A percentile compares a stretch with the other conserved stretches of the same genome.
Conservation (phyloP, 2,329 filamentous ascomycete species). For the Aspergillus carbonarius region DNA sequence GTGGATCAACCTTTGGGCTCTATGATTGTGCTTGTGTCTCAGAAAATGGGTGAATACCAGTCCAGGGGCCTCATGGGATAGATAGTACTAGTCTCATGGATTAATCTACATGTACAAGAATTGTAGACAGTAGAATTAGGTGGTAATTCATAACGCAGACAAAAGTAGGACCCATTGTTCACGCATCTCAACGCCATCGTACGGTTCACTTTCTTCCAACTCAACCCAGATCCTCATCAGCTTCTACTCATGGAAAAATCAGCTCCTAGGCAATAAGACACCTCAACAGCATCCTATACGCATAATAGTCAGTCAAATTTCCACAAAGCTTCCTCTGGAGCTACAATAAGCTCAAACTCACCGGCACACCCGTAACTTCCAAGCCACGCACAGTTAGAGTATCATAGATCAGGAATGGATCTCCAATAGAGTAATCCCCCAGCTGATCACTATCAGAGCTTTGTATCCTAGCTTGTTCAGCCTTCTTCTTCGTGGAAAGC, state of each 20-base stretch:
- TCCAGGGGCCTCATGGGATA: too few species aligned
- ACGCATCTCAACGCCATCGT: too few species aligned
- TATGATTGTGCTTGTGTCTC: too few species aligned
- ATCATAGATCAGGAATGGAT: neutral
- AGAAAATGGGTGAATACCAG: too few species aligned
- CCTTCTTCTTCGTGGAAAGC: constrained; percentile 62
- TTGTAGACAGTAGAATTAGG: too few species aligned
- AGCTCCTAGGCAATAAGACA: neutral
- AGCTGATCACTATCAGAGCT: neutral
- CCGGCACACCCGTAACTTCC: neutral
- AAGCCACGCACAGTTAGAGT: neutral
- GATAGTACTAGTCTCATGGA: too few species aligned
- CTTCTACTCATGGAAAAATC: neutral
- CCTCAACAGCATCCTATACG: neutral
- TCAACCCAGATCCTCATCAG: too few species aligned
- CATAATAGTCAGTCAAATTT: neutral
- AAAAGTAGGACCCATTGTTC: too few species aligned
- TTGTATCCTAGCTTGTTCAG: neutral
- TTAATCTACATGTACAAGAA: too few species aligned
- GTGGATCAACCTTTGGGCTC: too few species aligned
- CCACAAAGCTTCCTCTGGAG: neutral
- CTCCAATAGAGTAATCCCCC: neutral
- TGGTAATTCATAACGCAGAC: too few species aligned
- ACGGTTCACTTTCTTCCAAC: too few species aligned
- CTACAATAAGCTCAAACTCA: neutral